Evolutionary conservation across 345 rosid genomes (phyloP).

Genomic region (Clarkia xantiana): DNA sequence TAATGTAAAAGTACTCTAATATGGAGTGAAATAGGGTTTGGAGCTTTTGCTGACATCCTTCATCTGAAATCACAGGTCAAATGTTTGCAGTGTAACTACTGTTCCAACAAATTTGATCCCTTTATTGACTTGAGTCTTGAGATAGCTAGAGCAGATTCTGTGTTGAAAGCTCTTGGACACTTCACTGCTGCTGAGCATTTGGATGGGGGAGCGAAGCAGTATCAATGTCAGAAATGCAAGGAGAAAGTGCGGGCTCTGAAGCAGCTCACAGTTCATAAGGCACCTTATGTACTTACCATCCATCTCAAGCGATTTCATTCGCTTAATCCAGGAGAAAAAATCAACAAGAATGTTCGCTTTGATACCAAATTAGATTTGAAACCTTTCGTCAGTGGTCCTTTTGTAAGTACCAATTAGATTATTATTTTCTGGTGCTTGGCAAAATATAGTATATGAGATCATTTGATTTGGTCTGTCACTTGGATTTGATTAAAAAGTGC

Average conservation of each 20-base stretch:
- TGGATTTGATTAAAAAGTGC: too few species aligned
- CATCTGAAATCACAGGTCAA: conserved; percentile 15
- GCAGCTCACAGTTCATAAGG: conserved; percentile 75
- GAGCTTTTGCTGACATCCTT: background rate
- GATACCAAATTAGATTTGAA: conserved; percentile 55
- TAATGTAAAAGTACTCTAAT: too few species aligned
- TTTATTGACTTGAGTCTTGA: conserved; percentile 88
- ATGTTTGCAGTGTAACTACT: conserved; percentile 60
- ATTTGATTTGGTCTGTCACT: too few species aligned
- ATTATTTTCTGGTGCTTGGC: background rate
- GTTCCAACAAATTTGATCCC: conserved; percentile 83
- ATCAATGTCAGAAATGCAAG: conserved; percentile 77
- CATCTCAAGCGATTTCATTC: conserved; percentile 88
- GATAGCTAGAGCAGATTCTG: conserved; percentile 64
- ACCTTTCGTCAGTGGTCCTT: conserved; percentile 61
- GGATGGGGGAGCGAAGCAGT: conserved; percentile 85
- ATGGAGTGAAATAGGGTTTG: background rate
- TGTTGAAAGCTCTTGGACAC: conserved; percentile 55
- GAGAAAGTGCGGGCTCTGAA: conserved; percentile 78
- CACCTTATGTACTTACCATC: conserved; percentile 68
- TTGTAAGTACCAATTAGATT: conserved; percentile 34
- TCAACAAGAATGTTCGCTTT: conserved; percentile 61
- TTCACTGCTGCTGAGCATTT: conserved; percentile 66
- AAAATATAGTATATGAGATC: too few species aligned
- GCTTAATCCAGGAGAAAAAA: conserved; percentile 58